phyloP scores from a whole-genome alignment of 192 early-diverging fungal species.

The Thamnidium elegans region DNA sequence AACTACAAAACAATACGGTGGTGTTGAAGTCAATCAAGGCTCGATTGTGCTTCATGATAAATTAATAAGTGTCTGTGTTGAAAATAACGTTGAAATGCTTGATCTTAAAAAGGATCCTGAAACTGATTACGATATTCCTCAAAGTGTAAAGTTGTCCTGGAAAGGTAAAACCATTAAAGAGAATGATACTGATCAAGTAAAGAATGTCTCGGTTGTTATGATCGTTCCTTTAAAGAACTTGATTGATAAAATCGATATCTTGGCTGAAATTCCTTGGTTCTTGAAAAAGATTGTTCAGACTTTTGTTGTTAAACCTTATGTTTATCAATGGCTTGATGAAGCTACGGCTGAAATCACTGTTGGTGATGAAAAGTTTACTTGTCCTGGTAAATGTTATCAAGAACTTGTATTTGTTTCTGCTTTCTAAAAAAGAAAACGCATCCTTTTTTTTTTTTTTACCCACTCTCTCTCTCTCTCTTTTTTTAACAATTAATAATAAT shows the following conservation, averaged over 20 bases:
- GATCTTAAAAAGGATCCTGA: constrained; percentile 65
- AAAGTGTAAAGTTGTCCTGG: constrained; percentile 65
- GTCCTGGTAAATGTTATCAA: constrained; percentile 75
- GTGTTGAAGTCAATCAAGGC: constrained; percentile 68
- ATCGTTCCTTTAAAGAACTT: constrained; percentile 60
- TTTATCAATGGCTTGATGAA: constrained; percentile 91
- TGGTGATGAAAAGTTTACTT: constrained; percentile 57
- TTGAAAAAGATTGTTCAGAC: constrained; percentile 86
- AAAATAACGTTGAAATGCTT: constrained; percentile 68
- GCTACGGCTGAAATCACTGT: constrained; percentile 66
- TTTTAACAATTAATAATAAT: background rate
- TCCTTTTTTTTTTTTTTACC: too few species aligned
- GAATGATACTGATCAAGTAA: constrained; percentile 52
- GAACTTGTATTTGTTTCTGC: constrained; percentile 72
- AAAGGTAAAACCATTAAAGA: constrained; percentile 75
- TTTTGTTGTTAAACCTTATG: constrained; percentile 87
- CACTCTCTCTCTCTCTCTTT: too few species aligned
- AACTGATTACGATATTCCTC: constrained; percentile 81
- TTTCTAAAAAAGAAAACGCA: constrained; percentile 26
- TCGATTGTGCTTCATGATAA: constrained; percentile 65
- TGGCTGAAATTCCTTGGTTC: constrained; percentile 86
- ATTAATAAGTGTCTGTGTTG: constrained; percentile 69
- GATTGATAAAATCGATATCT: constrained; percentile 82
- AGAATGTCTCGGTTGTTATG: constrained; percentile 63
- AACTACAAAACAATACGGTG: constrained; percentile 69